Base-by-base conservation (phyloP, 495 filamentous ascomycete genomes). In the Aspergillus panamensis region DNA sequence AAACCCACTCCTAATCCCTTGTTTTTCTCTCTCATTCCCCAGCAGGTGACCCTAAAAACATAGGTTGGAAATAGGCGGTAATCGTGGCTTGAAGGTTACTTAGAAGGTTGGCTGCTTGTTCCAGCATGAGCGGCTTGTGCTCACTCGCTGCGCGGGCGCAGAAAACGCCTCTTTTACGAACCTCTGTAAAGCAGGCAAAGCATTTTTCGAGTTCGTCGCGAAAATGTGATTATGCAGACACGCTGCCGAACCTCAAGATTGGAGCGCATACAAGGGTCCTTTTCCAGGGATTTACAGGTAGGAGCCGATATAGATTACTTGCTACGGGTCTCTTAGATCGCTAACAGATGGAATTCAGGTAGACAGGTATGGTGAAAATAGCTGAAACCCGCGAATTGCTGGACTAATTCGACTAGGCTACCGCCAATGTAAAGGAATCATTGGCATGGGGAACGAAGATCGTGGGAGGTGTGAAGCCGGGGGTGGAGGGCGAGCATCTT, bases 271-370 rank as follows among this genome's bases (percentile, higher is more conserved):
- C 92, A 0, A 77, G 82, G 12, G 90, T 96, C 37, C 83, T 96
- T 47, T 96, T 89, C 64, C 91, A 96, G 72, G 91, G 92, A 0
- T 96, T 95, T 70, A 96, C 91, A 25, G 92, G 92, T 79, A 62
- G 45, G 54, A 25, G 49, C 31, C 17, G 19, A 19, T 20, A 17
- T 47, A 12, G n/a, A 14, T n/a, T 54, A 0, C 17, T 32, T 30
- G 20, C 1, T 43, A 51, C 20, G 13, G 6, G 14, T 8, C 35
- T n/a, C 14, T 25, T 25, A 25, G 3, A 39, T 8, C 51, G 32
- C 63, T 73, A 43, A 68, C 55, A 50, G 21, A 17, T 39, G 29
- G 19, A 16, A 5, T 51, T 16, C 60, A 76, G 74, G 74, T 16
- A 62, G 67, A 64, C 76, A 78, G 65, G 69, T 69, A 67, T 7